Evolutionary conservation across 2,329 filamentous ascomycete genomes (phyloP).

Genomic region (Passalora sequoiae): DNA sequence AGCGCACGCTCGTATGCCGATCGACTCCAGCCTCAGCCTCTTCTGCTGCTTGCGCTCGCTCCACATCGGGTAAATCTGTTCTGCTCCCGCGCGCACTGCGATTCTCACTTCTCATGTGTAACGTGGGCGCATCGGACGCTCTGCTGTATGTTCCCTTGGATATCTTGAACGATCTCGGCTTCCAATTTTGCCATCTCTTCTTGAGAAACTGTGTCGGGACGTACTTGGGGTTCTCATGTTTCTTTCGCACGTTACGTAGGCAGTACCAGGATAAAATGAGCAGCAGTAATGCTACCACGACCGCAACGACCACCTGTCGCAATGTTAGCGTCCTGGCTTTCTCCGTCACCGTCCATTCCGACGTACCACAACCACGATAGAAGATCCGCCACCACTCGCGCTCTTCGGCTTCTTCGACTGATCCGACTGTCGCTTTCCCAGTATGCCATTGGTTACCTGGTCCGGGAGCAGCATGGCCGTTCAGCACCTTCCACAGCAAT

Average conservation of each 20-base stretch:
- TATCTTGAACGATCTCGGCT: conserved; percentile 18
- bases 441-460: background rate
- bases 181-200: conserved; percentile 32
- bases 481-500: conserved; percentile 9
- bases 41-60: conserved; percentile 22
- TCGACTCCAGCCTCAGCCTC: conserved; percentile 50
- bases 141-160: conserved; percentile 29
- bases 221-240: conserved; percentile 28
- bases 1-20: conserved; percentile 79
- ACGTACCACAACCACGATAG: conserved; percentile 5
- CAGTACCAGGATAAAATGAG: conserved; percentile 4
- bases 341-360: too few species aligned
- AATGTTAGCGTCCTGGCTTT: too few species aligned
- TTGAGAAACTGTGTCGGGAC: conserved; percentile 32
- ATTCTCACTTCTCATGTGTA: conserved; percentile 24
- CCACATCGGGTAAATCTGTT: conserved; percentile 22
- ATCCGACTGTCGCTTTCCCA: background rate
- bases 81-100: conserved; percentile 23
- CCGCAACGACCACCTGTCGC: conserved; percentile 14
- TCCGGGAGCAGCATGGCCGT: conserved; percentile 20
- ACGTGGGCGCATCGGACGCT: conserved; percentile 19
- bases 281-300: conserved; percentile 10
- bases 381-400: conserved; percentile 3
- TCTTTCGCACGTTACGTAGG: conserved; percentile 16
- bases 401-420: conserved; percentile 6